Conservation (phyloP, 2,329 filamentous ascomycete genomes). For the Pseudocercospora fuligena region DNA sequence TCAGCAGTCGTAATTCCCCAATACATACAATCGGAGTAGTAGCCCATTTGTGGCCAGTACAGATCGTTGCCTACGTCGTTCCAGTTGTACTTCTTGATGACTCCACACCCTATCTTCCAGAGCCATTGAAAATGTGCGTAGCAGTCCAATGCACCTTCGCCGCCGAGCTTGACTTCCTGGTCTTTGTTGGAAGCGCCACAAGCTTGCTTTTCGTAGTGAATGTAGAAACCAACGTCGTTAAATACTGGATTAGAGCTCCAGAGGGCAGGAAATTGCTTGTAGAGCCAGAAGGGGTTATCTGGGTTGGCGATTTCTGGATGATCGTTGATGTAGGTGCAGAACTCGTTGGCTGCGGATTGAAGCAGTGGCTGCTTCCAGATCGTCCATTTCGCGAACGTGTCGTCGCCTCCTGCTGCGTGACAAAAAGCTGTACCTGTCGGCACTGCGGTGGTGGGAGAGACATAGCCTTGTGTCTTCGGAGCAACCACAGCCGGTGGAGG, state of each 20-base stretch:
- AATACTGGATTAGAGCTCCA: not conserved
- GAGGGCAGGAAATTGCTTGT: not conserved
- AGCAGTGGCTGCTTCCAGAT: conserved; percentile 5
- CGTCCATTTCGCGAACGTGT: not conserved
- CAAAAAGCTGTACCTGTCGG: not conserved
- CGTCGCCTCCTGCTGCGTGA: not conserved
- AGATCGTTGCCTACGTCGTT: not conserved
- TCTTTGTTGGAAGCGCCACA: not conserved
- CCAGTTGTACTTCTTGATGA: not conserved
- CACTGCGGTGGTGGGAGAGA: not conserved
- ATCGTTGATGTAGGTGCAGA: conserved; percentile 2
- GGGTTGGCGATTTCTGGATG: not conserved
- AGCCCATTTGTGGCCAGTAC: not conserved
- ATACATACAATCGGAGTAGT: conserved; percentile 12
- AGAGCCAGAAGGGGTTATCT: not conserved
- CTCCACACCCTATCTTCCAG: not conserved
- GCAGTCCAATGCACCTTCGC: not conserved
- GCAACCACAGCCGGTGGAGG: not conserved
- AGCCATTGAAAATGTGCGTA: conserved; percentile 11
- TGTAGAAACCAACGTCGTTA: conserved; percentile 2
- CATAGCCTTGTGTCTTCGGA: conserved; percentile 11
- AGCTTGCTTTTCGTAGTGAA: conserved; percentile 15
- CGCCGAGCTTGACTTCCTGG: not conserved
- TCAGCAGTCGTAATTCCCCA: not conserved
- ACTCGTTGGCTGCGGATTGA: not conserved